Conservation (phyloP, 805 yeast species). For the Geotrichum ghanense region DNA sequence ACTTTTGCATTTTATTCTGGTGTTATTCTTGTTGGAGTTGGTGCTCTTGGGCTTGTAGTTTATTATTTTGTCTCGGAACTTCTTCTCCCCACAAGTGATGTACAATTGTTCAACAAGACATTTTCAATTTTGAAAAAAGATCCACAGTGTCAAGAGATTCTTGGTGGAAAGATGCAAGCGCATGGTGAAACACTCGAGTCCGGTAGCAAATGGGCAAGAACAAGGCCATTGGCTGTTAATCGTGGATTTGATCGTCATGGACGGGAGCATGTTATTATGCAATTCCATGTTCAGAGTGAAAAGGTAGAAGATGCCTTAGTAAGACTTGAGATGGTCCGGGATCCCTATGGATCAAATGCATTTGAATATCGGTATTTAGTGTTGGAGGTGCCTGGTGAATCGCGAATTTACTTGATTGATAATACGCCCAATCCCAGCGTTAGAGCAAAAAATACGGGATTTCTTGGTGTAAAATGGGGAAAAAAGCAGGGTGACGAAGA, state of each 20-base stretch:
- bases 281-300: slow-evolving; percentile 73
- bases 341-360: slow-evolving; percentile 29
- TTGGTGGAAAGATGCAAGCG: slow-evolving; percentile 63
- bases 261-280: slow-evolving; percentile 70
- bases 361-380: slow-evolving; percentile 61
- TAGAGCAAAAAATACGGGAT: slow-evolving; percentile 39
- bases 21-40: slow-evolving; percentile 26
- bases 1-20: slow-evolving; percentile 23
- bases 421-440: slow-evolving; percentile 9
- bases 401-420: slow-evolving; percentile 52
- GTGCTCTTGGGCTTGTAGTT: slow-evolving; percentile 39
- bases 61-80: slow-evolving; percentile 72
- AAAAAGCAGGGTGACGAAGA: slow-evolving; percentile 40
- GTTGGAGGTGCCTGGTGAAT: slow-evolving; percentile 61
- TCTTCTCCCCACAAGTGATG: slow-evolving; percentile 83
- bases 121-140: slow-evolving; percentile 66
- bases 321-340: slow-evolving; percentile 57
- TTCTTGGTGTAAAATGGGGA: slow-evolving; percentile 82
- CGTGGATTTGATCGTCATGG: slow-evolving; percentile 58
- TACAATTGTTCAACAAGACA: slow-evolving; percentile 80
- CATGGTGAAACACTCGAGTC: slow-evolving; percentile 55
- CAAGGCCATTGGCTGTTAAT: slow-evolving; percentile 66
- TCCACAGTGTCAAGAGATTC: slow-evolving; percentile 41
- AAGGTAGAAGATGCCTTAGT: slow-evolving; percentile 50
- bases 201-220: slow-evolving; percentile 71